These are phyloP conservation scores for Pythium sp. DNA, from an alignment of 352 stramenopile species.

Conservation along the genomic window DNA sequence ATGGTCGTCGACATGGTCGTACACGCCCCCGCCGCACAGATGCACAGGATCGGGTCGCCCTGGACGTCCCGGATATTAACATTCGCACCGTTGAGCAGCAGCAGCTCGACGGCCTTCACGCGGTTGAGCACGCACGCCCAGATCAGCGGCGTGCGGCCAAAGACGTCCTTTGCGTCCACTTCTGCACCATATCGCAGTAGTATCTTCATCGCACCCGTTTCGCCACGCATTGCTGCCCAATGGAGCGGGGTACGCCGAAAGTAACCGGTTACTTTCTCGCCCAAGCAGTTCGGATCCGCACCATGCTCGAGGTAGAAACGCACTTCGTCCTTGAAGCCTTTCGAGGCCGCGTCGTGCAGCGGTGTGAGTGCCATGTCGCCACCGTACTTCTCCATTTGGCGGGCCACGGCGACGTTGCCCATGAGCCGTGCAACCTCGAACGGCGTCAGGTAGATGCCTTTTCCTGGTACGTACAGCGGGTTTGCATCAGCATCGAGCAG, in stretches of 20 bases:
- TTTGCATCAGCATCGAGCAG: slow-evolving; percentile 73
- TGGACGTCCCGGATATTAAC: slow-evolving; percentile 58
- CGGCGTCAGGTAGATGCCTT: slow-evolving; percentile 60
- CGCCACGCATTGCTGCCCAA: slow-evolving; percentile 77
- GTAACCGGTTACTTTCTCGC: slow-evolving; percentile 66
- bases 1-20: slow-evolving; percentile 19
- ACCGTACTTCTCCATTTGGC: slow-evolving; percentile 76
- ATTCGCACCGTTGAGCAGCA: slow-evolving; percentile 56
- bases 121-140: slow-evolving; percentile 80
- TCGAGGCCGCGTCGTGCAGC: slow-evolving; percentile 62
- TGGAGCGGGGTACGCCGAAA: slow-evolving; percentile 73
- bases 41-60: slow-evolving; percentile 63
- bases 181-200: slow-evolving; percentile 57
- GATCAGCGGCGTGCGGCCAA: slow-evolving; percentile 63
- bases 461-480: slow-evolving; percentile 50
- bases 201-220: slow-evolving; percentile 53
- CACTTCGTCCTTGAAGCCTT: slow-evolving; percentile 55
- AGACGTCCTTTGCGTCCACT: slow-evolving; percentile 58
- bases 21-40: slow-evolving; percentile 52
- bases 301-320: slow-evolving; percentile 68
- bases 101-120: slow-evolving; percentile 46
- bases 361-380: slow-evolving; percentile 76
- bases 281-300: slow-evolving; percentile 56
- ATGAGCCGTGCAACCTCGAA: slow-evolving; percentile 69
- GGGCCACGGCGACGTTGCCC: slow-evolving; percentile 60